Percentiles rank a stretch among this genome's conserved stretches.
Conservation (phyloP, 2,329 filamentous ascomycete species). For the Diaporthe australafricana region DNA sequence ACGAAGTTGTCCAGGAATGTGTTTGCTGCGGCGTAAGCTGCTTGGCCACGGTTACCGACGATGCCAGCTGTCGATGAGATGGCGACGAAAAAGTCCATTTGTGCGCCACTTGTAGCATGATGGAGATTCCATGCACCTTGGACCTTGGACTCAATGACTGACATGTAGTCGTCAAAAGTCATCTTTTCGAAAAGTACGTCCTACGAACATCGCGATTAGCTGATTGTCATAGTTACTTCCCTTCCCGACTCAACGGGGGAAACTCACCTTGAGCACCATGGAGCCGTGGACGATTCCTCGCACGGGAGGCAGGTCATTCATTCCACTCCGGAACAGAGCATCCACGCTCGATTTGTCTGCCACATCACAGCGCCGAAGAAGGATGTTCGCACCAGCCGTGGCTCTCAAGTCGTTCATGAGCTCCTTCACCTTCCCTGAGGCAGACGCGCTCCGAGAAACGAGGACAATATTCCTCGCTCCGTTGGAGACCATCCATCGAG, state of each 20-base stretch:
- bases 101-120: conserved; percentile 52
- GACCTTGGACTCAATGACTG: conserved; percentile 46
- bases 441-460: conserved; percentile 35
- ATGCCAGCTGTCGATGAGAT: conserved; percentile 65
- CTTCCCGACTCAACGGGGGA: rapidly evolving
- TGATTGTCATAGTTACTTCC: background rate
- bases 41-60: conserved; percentile 63
- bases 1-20: conserved; percentile 54
- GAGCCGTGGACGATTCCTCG: conserved; percentile 51
- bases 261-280: conserved; percentile 49
- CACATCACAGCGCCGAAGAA: conserved; percentile 48
- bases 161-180: conserved; percentile 59
- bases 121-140: conserved; percentile 62
- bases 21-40: conserved; percentile 61
- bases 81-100: conserved; percentile 63
- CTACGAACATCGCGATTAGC: conserved; percentile 17
- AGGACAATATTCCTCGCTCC: conserved; percentile 37
- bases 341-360: conserved; percentile 42
- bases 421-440: conserved; percentile 13
- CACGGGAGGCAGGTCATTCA: conserved; percentile 51
- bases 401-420: conserved; percentile 33
- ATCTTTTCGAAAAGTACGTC: conserved; percentile 66
- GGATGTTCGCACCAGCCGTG: background rate
- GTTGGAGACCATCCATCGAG: conserved; percentile 40
- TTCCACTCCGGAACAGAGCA: conserved; percentile 56